These are phyloP conservation scores for Trichosphaerium sp. DNA, from an alignment of 78 protist genomes.

Conservation along the genomic window DNA sequence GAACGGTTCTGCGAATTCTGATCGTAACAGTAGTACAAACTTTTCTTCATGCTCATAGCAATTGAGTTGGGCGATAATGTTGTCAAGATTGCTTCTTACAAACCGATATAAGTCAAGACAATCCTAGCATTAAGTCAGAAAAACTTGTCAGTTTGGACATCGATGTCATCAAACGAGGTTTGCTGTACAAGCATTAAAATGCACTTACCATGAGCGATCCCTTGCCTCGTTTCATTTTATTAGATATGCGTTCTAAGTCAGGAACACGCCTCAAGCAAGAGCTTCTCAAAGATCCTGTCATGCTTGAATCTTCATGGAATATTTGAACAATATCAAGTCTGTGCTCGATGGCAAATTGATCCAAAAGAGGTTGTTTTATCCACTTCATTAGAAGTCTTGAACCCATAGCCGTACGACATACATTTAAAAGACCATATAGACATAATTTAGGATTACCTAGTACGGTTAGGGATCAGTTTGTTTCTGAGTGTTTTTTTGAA, in stretches of 20 bases:
- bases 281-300: constrained; percentile 25
- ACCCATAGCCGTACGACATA: constrained; percentile 82
- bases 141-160: constrained; percentile 16
- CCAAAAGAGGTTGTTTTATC: constrained; percentile 78
- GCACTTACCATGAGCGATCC: neutral
- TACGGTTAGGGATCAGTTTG: neutral
- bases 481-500: neutral
- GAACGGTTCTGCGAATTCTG: too few relatives aligned
- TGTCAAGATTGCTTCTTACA: too few relatives aligned
- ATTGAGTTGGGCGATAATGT: too few relatives aligned
- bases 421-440: constrained; percentile 36
- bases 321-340: constrained; percentile 48
- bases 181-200: neutral
- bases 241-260: neutral
- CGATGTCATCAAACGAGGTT: constrained; percentile 26
- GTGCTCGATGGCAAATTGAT: constrained; percentile 27
- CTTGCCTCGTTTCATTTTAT: neutral
- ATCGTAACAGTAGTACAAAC: too few relatives aligned
- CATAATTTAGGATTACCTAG: neutral
- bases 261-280: constrained; percentile 1
- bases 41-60: too few relatives aligned
- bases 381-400: constrained; percentile 67
- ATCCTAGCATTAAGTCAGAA: constrained; percentile 38
- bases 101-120: constrained; percentile 24
- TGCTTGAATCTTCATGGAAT: constrained; percentile 12